phyloP scores from a whole-genome alignment of 2,329 filamentous ascomycete genomes.

The Phoma sp. region DNA sequence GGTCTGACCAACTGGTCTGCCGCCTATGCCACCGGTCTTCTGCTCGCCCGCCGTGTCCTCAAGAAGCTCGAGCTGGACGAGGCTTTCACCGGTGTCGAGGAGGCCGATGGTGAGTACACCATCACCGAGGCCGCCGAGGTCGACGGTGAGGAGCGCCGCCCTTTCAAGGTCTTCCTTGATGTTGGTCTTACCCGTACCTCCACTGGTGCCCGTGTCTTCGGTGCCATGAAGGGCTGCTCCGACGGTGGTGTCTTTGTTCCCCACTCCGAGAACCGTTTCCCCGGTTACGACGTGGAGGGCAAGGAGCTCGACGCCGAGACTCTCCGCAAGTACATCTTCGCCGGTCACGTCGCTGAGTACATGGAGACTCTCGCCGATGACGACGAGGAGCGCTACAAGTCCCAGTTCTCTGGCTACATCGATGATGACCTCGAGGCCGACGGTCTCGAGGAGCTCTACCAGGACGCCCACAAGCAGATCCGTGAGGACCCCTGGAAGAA shows the following conservation, averaged over 20 bases:
- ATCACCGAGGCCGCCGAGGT: constrained; percentile 95
- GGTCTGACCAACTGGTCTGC: constrained; percentile 99
- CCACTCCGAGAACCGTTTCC: constrained; percentile 99
- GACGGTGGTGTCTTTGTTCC: constrained; percentile 97
- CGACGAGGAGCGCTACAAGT: constrained; percentile 99
- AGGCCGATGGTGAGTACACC: constrained; percentile 93
- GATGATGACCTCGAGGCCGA: constrained; percentile 97
- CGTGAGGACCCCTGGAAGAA: constrained; percentile 99
- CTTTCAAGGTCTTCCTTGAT: constrained; percentile 99
- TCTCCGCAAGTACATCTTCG: constrained; percentile 99
- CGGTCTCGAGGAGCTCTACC: constrained; percentile 94
- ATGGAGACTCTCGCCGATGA: constrained; percentile 99
- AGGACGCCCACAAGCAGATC: constrained; percentile 94
- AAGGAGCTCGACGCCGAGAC: constrained; percentile 98
- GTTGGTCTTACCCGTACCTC: constrained; percentile 97
- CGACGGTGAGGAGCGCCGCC: constrained; percentile 85
- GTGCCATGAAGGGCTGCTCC: constrained; percentile 99
- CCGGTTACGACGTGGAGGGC: constrained; percentile 93
- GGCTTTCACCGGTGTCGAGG: constrained; percentile 93
- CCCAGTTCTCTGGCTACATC: constrained; percentile 97
- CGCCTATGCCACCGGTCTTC: constrained; percentile 94
- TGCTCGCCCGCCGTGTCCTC: constrained; percentile 94
- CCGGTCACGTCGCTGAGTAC: constrained; percentile 98
- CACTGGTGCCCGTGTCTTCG: constrained; percentile 98
- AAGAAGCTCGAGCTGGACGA: constrained; percentile 96